Evolutionary conservation across 306 rosid species (phyloP), one percentile per base, ranked within the genome.

Genomic region (Cucumis hystrix): DNA sequence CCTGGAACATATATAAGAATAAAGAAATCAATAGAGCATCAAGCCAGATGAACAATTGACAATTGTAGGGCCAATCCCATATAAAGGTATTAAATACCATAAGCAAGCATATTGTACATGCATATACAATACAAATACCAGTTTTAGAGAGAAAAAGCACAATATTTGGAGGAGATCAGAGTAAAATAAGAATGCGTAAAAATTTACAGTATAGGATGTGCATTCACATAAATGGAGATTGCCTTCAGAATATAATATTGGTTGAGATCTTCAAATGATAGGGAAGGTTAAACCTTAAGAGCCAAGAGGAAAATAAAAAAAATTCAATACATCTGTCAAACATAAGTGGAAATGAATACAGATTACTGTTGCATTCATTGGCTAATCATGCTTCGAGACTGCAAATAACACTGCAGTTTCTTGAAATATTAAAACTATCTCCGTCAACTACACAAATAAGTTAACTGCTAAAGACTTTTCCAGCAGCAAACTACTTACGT

Each of bases 1-100:
- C 98, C 97, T 93, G 98, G 79, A 91, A 83, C 82, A 62, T 73
- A 17, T 33, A 10, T 63, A 8, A 61, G 30, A 28, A 28, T 28
- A 28, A 28, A 28, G 52, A 43, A 61, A 51, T 77, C 21, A 51
- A 65, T 45, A 61, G 45, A 28, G 77, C 57, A 73, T 52, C 62
- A 72, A 51, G 61, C 43, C 41, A 15, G 62, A 51, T 73, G 62
- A 51, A 51, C 61, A 49, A 47, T 21, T 45, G n/a, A 21, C 18
- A 49, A 69, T 70, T 15, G 40, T 47, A 21, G 59, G 59, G 76
- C 39, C 37, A 25, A 70, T 10, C 61, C 62, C 25, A 49, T 33
- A 5, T 30, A 72, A 51, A 71, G 18, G 11, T 16, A 49, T 9
- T 49, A 21, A 17, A 73, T 30, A 8, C 59, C 20, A 23, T 72